Conservation (phyloP, 106 monocot species). For the Narthecium ossifragum region DNA sequence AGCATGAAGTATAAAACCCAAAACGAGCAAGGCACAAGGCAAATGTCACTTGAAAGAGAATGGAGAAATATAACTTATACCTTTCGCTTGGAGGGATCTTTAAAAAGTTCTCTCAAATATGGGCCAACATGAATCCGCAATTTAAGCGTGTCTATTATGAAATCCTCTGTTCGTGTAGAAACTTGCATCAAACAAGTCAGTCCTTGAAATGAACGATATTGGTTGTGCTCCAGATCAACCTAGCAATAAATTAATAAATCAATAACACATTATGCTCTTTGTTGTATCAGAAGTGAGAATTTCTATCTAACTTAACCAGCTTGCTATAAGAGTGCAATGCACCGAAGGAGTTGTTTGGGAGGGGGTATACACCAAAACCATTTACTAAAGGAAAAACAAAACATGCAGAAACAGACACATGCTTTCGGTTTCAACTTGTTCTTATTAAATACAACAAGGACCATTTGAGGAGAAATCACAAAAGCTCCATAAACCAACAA, state of each 20-base stretch:
- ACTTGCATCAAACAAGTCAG: slow-evolving; percentile 99
- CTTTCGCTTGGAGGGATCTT: slow-evolving; percentile 90
- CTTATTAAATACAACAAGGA: no score
- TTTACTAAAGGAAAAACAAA: no score
- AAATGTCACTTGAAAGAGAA: background rate
- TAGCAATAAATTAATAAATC: slow-evolving; percentile 17
- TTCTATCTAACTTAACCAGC: no score
- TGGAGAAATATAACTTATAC: slow-evolving; percentile 42
- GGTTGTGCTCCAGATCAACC: slow-evolving; percentile 99
- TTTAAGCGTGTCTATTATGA: slow-evolving; percentile 88
- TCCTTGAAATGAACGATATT: slow-evolving; percentile 94
- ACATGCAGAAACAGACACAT: no score
- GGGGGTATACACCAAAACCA: no score
- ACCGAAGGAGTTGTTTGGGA: no score
- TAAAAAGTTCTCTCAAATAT: slow-evolving; percentile 82
- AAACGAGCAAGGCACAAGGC: background rate
- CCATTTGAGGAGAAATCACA: no score
- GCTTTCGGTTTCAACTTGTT: no score
- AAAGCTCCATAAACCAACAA: no score
- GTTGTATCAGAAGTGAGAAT: no score
- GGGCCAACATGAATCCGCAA: slow-evolving; percentile 90
- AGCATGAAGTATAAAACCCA: slow-evolving; percentile 1
- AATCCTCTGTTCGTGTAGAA: slow-evolving; percentile 93
- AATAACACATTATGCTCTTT: no score
- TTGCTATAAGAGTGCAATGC: no score